Base-by-base conservation (phyloP, 2,329 filamentous ascomycete species). In the Scedosporium boydii region DNA sequence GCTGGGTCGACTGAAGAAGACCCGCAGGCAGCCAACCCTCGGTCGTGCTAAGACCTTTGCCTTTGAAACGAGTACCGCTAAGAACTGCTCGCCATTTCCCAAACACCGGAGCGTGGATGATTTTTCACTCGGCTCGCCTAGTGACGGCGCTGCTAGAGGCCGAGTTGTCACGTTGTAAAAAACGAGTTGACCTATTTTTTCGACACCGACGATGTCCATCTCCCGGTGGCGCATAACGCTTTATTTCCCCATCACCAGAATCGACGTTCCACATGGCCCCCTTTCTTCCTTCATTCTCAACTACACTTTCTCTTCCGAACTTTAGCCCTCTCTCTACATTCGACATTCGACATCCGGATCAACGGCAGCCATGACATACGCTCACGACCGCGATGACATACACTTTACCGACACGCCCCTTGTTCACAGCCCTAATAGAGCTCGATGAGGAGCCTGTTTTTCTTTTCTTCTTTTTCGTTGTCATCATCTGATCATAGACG, bases 1-100 rank as follows among this genome's bases (percentile, higher is more conserved):
- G 70, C 88, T 99, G 80, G 91, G 92, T 70, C 93, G 92, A 73
- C 86, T 99, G 69, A 93, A 96, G 69, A 93, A 96, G 75, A 89
- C 95, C 73, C 86, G 93, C 69, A 89, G 90, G 68, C 95, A 93
- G 70, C 63, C 65, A 23, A 41, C 59, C 10, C 81, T 99, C 63
- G 85, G 86, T 73, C 86, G 95, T 66, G 92, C 95, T 38, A 90
- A 95, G 75, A 99, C 95, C 1, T 99, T 95, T 78, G 93, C 95
- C 29, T 98, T 97, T 76, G 95, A 93, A 21, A 59, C 65, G 42
- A 38, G 5, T 27, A 26, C 51, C 21, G 21, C 44, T 26, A 26
- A 6, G 9, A 38, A 46, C 34, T 38, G 23, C 12, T 61, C 60
- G 18, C 60, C 60, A 5, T 61, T 61, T 38, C 16, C 51, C 48